Evolutionary conservation across 306 rosid genomes (phyloP), one percentile per base, ranked within the genome.

Genomic region (Abrus pulchellus): DNA sequence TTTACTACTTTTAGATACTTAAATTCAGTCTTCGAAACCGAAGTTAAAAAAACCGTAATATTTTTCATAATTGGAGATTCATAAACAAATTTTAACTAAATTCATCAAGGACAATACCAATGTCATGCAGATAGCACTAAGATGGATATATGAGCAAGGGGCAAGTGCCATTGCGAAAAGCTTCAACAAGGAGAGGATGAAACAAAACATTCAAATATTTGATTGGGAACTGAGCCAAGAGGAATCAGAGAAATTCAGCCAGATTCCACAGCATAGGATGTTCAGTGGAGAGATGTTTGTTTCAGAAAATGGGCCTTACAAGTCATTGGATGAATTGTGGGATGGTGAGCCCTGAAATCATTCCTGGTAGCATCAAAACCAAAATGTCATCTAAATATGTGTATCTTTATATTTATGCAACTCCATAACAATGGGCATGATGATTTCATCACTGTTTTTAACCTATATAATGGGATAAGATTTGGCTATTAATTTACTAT

Each of bases 161-260:
- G 72, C 36, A 76, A 61, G n/a, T 11, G 7, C 57, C 7, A 76
- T 76, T 55, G 86, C 74, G 33, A 88, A 49, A 77, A 88, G 85
- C 74, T 88, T 83, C 79, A 81, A 90, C 85, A 80, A 84, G 83
- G 88, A 82, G 60, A 86, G 89, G 73, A 90, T 88, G 85, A 84
- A 80, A 77, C 76, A 75, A 54, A 90, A 88, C 78, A 20, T 79
- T 43, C 80, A 84, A 30, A 86, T 88, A 76, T 86, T 84, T 78
- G 80, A 67, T 32, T 81, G 74, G 70, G 75, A 85, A 50, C 47
- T 81, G 7, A 57, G 27, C n/a, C 33, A 69, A 0, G 48, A 75
- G 5, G 72, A 83, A 69, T 64, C 73, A 38, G 12, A 85, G 55
- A 84, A 82, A 56, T 59, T 80, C 54, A 59, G 45, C 52, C 72